Evolutionary conservation across 495 filamentous ascomycete genomes (phyloP).

Genomic region (Penicillium salamii): DNA sequence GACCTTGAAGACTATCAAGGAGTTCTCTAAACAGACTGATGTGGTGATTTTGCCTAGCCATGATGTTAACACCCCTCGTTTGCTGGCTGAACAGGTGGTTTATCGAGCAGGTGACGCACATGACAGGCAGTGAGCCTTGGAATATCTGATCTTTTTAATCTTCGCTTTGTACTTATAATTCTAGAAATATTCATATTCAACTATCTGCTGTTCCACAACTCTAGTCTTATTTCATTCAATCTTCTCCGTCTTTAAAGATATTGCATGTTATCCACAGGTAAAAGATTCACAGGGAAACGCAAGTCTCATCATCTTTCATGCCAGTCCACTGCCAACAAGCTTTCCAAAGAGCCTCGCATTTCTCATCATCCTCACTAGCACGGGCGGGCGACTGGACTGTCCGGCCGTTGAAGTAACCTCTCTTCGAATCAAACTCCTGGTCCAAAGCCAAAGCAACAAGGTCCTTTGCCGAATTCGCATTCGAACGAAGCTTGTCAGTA

Average conservation of each 20-base stretch:
- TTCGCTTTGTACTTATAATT: no score
- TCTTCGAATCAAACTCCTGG: conserved; percentile 24
- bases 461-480: conserved; percentile 35
- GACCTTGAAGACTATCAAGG: conserved; percentile 24
- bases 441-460: conserved; percentile 29
- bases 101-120: no score
- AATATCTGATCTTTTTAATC: no score
- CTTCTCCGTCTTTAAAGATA: no score
- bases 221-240: no score
- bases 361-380: conserved; percentile 35
- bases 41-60: conserved; percentile 29
- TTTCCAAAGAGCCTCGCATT: conserved; percentile 42
- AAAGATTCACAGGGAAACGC: no score
- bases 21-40: conserved; percentile 21
- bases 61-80: conserved; percentile 20
- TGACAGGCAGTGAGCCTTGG: no score
- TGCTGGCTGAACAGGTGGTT: conserved; percentile 11
- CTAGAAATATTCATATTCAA: no score
- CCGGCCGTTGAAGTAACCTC: conserved; percentile 39
- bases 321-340: conserved; percentile 43
- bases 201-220: no score
- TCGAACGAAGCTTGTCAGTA: conserved; percentile 7
- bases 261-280: no score
- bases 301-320: conserved; percentile 4
- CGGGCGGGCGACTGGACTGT: conserved; percentile 36